Base-by-base conservation (phyloP, 495 filamentous ascomycete genomes). In the Neurospora hispaniola region DNA sequence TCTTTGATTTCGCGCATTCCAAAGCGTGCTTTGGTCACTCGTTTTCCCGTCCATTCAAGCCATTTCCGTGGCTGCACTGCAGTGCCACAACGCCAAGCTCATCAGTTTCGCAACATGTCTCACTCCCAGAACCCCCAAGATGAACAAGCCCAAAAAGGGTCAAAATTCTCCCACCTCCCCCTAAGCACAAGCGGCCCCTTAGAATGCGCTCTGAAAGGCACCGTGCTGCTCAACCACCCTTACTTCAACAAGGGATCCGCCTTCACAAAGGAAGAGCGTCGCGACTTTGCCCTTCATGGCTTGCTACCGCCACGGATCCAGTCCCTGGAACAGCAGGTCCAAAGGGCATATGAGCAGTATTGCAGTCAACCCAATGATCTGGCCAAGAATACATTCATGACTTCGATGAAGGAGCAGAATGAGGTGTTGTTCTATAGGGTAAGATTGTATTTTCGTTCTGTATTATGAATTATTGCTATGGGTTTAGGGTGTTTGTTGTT, bases 191-290 rank as follows among this genome's bases (percentile, higher is more conserved):
- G 83, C 35, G 89, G 91, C 1, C 89, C 91, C 0, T 82, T 90
- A 73, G 86, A 89, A 73, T 90, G 88, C 77, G 85, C 87, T 10
- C 81, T 89, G 70, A 82, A 76, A 8, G 91, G 93, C 10, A 80
- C 83, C 39, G 85, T 88, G 5, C 83, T 96, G 4, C 84, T 96
- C 31, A 86, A 88, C 68, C 87, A 88, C 12, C 87, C 91, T 0
- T 90, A 89, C 74, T 92, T 92, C 83, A 96, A 96, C 82, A 96
- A 94, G 81, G 94, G 93, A 16, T 92, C 92, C 0, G 93, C 89
- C 1, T 94, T 94, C 76, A 85, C 93, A 0, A 73, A 81, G 0
- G 79, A 91, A 42, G 94, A 97, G 74, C 86, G 94, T 5, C 79
- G 83, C 18, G 81, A 85, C 5, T 96, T 97, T 81, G 85, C 86